Percentiles rank a stretch among this genome's conserved stretches.
These are phyloP conservation scores for Fusarium clavum DNA, from an alignment of 2,329 filamentous ascomycete genomes.

Conservation along the genomic window DNA sequence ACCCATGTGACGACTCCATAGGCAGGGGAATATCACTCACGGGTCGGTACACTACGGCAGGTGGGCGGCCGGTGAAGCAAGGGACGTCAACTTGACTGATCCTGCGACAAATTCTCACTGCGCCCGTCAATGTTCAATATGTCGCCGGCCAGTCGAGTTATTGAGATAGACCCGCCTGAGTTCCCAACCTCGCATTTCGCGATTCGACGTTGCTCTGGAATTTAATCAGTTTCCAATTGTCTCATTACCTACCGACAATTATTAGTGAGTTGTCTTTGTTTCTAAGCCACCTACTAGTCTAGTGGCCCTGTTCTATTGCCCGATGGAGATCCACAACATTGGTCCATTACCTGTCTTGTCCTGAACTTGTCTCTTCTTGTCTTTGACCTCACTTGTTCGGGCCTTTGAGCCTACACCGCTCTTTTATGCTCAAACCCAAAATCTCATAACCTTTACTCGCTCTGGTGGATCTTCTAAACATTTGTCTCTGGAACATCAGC, in stretches of 20 bases:
- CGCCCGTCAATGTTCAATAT: not conserved
- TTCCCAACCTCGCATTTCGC: slow-evolving; percentile 24
- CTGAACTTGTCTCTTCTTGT: slow-evolving; percentile 39
- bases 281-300: slow-evolving; percentile 37
- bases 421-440: slow-evolving; percentile 42
- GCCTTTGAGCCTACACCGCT: slow-evolving; percentile 44
- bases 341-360: slow-evolving; percentile 34
- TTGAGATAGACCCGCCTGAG: not conserved
- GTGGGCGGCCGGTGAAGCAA: slow-evolving; percentile 43
- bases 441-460: slow-evolving; percentile 31
- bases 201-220: slow-evolving; percentile 13
- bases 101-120: slow-evolving; percentile 1
- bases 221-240: slow-evolving; percentile 34
- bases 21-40: slow-evolving; percentile 38
- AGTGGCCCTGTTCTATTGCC: slow-evolving; percentile 24
- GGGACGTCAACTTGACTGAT: slow-evolving; percentile 36
- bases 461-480: slow-evolving; percentile 35
- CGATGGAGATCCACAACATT: slow-evolving; percentile 33
- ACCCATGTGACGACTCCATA: slow-evolving; percentile 46
- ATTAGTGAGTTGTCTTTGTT: slow-evolving; percentile 31
- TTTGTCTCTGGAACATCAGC: slow-evolving; percentile 32
- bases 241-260: slow-evolving; percentile 25
- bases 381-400: slow-evolving; percentile 36
- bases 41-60: slow-evolving; percentile 1
- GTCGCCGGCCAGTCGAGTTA: not conserved